Conservation (phyloP, 345 rosid genomes). For the Populus tremula region DNA sequence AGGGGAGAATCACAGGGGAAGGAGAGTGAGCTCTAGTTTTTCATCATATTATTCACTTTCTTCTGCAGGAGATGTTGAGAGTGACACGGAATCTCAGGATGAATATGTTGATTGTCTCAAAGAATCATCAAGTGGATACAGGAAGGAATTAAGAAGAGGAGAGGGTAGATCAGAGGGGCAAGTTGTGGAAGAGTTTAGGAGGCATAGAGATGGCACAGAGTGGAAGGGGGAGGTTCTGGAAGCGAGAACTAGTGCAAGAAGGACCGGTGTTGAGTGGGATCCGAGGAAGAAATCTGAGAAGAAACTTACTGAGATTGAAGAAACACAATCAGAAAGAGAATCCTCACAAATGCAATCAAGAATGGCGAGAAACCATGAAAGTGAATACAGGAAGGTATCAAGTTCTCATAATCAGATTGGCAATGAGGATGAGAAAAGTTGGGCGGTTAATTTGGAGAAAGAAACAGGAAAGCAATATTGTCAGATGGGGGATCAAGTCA, state of each 20-base stretch:
- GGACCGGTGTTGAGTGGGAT: conserved; percentile 45
- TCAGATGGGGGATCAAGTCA: conserved; percentile 27
- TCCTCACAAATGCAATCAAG: conserved; percentile 32
- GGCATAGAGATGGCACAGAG: conserved; percentile 11
- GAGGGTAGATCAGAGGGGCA: conserved; percentile 22
- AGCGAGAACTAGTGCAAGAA: conserved; percentile 21
- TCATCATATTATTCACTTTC: conserved; percentile 79
- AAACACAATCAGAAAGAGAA: conserved; percentile 41
- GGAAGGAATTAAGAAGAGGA: conserved; percentile 20
- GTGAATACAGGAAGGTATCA: conserved; percentile 33
- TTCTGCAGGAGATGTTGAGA: conserved; percentile 58
- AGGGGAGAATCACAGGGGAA: conserved; percentile 33
- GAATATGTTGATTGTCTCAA: conserved; percentile 28
- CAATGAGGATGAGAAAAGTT: conserved; percentile 32
- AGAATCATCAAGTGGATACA: conserved; percentile 29
- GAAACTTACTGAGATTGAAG: conserved; percentile 50
- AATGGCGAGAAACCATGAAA: conserved; percentile 28
- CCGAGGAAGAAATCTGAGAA: conserved; percentile 69
- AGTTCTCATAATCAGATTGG: conserved; percentile 29
- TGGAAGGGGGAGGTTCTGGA: conserved; percentile 22
- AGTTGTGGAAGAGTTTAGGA: conserved; percentile 23
- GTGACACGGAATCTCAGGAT: conserved; percentile 48
- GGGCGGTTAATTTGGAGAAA: conserved; percentile 33
- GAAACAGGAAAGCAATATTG: conserved; percentile 35
- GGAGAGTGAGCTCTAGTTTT: conserved; percentile 52